phyloP scores from a whole-genome alignment of 202 grass and related monocot species.

The Tripidium arundinaceum region DNA sequence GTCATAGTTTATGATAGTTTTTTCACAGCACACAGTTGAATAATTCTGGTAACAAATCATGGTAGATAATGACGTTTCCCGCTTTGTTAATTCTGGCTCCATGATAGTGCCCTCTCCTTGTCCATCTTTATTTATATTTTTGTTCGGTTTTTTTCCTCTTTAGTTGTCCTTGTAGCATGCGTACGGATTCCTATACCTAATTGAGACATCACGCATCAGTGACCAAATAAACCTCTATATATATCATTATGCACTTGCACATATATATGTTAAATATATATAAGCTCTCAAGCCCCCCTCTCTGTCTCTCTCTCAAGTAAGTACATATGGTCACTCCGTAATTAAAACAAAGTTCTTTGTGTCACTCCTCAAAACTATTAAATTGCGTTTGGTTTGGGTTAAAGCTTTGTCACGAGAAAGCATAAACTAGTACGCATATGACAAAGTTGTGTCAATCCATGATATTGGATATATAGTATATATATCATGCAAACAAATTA shows the following conservation, averaged over 20 bases:
- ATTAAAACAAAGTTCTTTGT: background rate
- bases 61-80: background rate
- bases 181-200: background rate
- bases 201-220: background rate
- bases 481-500: background rate
- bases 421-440: background rate
- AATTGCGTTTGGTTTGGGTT: background rate
- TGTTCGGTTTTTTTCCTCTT: background rate
- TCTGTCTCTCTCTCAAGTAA: background rate
- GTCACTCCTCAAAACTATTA: background rate
- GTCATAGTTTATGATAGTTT: no score
- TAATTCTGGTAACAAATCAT: no score
- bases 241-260: background rate
- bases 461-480: background rate
- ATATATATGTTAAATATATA: background rate
- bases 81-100: background rate
- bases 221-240: background rate
- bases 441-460: background rate
- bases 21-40: no score
- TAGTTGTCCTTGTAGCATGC: background rate
- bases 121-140: background rate
- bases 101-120: background rate
- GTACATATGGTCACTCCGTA: background rate
- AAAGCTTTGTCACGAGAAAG: background rate
- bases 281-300: background rate